A percentile compares a stretch with the other conserved stretches of the same genome.
Conservation (phyloP, 148 eudicot species). For the Cornus suecica region DNA sequence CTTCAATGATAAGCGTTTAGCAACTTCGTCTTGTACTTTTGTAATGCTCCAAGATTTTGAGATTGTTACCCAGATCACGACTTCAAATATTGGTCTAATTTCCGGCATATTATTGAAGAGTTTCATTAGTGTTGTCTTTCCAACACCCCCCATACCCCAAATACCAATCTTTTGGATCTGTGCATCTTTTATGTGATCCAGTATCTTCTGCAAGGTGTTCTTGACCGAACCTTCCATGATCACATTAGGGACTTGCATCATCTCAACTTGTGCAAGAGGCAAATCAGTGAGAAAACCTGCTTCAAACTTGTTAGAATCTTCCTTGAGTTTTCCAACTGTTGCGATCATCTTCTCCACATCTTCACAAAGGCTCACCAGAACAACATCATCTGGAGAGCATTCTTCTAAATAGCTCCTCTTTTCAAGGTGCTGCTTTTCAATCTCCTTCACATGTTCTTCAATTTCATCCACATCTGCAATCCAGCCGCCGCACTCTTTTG, state of each 20-base stretch:
- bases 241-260: background rate
- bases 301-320: background rate
- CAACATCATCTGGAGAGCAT: background rate
- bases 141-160: background rate
- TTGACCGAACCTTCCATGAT: background rate
- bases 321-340: background rate
- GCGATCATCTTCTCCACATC: background rate
- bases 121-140: background rate
- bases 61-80: no score
- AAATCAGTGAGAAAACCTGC: background rate
- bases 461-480: background rate
- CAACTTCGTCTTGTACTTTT: no score
- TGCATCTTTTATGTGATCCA: background rate
- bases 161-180: background rate
- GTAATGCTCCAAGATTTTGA: no score
- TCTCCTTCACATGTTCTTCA: constrained; percentile 19
- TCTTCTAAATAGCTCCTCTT: constrained; percentile 4
- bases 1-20: no score
- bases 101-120: background rate
- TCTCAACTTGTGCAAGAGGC: background rate
- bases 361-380: background rate
- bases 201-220: background rate
- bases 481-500: background rate
- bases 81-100: background rate
- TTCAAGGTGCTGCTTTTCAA: constrained; percentile 25